phyloP scores from a whole-genome alignment of 148 eudicot species.

The Camellia sinensis region DNA sequence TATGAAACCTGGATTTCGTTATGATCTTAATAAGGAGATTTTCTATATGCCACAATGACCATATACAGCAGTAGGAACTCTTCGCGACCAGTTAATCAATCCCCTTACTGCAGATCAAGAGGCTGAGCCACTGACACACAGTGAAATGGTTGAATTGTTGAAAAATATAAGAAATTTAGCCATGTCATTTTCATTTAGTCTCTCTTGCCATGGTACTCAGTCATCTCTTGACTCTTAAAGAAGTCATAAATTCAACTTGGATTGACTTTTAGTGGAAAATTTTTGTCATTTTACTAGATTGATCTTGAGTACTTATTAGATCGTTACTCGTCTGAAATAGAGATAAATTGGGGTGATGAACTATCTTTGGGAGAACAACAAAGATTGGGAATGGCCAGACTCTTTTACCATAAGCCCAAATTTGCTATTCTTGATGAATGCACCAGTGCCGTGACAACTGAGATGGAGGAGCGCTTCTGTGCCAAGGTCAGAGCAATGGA shows the following conservation, averaged over 20 bases:
- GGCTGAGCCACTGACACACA: slow-evolving; percentile 62
- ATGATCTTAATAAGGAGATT: slow-evolving; percentile 94
- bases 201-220: slow-evolving; percentile 10
- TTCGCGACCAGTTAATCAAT: slow-evolving; percentile 96
- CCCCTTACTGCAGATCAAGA: slow-evolving; percentile 89
- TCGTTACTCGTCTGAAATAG: slow-evolving; percentile 85
- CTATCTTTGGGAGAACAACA: slow-evolving; percentile 96
- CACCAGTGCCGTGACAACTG: slow-evolving; percentile 98
- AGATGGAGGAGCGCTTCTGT: slow-evolving; percentile 99
- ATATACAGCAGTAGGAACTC: slow-evolving; percentile 95
- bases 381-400: slow-evolving; percentile 97
- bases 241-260: too few species aligned
- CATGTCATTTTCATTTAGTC: background rate
- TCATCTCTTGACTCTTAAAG: background rate
- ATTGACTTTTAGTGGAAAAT: background rate
- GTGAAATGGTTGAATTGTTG: slow-evolving; percentile 80
- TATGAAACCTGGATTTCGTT: slow-evolving; percentile 95
- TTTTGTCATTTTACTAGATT: slow-evolving; percentile 44
- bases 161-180: slow-evolving; percentile 63
- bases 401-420: slow-evolving; percentile 97
- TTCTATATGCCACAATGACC: slow-evolving; percentile 97
- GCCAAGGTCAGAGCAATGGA: slow-evolving; percentile 98
- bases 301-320: slow-evolving; percentile 94
- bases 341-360: slow-evolving; percentile 99
- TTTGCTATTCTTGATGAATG: slow-evolving; percentile 99